Evolutionary conservation across 768 basidiomycete genomes (phyloP), one percentile per base, ranked within the genome.

Genomic region (Infundibulicybe gibba): DNA sequence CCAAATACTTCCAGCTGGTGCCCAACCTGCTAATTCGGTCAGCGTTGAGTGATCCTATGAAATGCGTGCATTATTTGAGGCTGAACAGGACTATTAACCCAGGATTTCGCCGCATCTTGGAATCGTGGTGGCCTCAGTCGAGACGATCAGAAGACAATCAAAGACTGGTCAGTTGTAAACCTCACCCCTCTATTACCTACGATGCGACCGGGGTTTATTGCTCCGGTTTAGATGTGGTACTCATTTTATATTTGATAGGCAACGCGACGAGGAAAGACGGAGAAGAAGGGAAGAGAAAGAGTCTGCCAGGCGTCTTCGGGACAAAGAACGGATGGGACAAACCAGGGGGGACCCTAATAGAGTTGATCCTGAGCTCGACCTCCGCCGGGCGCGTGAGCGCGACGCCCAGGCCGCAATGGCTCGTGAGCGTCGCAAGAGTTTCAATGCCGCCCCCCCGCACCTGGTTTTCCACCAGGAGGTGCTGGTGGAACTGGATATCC

Each of bases 21-120:
- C 82, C 20, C 76, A 71, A 44, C 81, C 81, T 8, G 85, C 83
- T 4, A 76, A 65, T 54, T 59, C 70, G 40, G 86, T 83, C 45
- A 57, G 74, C 62, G 33, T 50, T 44, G 14, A 47, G 12, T 45
- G 1, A 32, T 40, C 10, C 37, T 51, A 32, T 50, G 14, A 19
- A 43, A 48, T 51, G 54, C 14, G 38, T 39, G n/a, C 32, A 16
- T 47, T 39, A 34, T 32, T 47, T 41, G 43, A 52, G 33, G 38
- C 39, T 44, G 13, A 47, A 48, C 44, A 30, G 50, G 20, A 53
- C 35, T 25, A 37, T 31, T 21, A 20, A 2, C 17, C 43, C 6
- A 87, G 85, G 79, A 83, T 17, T 83, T 84, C 49, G 64, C 73
- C 25, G 76, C 79, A 15, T 74, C 80, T 9, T 83, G 80, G 76